Evolutionary conservation across 2,329 filamentous ascomycete genomes (phyloP).

Genomic region (Fusarium abutilonis): DNA sequence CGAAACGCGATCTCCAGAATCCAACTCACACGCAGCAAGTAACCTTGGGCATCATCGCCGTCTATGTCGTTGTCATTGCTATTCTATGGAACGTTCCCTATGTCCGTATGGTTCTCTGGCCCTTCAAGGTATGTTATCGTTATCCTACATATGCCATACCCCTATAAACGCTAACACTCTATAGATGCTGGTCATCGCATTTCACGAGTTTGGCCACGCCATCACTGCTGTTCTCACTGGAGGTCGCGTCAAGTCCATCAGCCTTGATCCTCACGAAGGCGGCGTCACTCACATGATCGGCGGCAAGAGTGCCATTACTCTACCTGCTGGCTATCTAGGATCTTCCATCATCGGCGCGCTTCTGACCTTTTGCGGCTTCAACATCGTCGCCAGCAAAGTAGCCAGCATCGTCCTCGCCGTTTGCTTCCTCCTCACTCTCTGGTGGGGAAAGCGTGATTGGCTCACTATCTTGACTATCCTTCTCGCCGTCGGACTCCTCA

Average conservation of each 20-base stretch:
- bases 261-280: conserved; percentile 79
- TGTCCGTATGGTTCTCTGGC: conserved; percentile 78
- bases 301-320: conserved; percentile 73
- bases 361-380: conserved; percentile 81
- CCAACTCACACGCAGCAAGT: conserved; percentile 75
- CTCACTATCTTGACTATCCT: conserved; percentile 77
- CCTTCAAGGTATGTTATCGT: conserved; percentile 72
- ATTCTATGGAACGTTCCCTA: conserved; percentile 84
- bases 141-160: neutral
- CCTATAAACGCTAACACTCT: conserved; percentile 11
- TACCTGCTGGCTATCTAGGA: conserved; percentile 82
- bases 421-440: conserved; percentile 80
- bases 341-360: conserved; percentile 80
- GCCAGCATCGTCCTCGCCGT: conserved; percentile 77
- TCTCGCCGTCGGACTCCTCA: conserved; percentile 73
- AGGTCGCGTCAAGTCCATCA: conserved; percentile 77
- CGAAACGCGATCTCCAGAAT: conserved; percentile 62
- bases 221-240: conserved; percentile 77
- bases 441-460: conserved; percentile 85
- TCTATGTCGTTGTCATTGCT: conserved; percentile 77
- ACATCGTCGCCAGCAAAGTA: conserved; percentile 84
- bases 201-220: conserved; percentile 83
- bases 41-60: conserved; percentile 75
- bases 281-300: conserved; percentile 82
- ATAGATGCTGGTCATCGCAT: conserved; percentile 84